Base-by-base conservation (phyloP, 2,329 filamentous ascomycete species). In the Fusarium sp. region DNA sequence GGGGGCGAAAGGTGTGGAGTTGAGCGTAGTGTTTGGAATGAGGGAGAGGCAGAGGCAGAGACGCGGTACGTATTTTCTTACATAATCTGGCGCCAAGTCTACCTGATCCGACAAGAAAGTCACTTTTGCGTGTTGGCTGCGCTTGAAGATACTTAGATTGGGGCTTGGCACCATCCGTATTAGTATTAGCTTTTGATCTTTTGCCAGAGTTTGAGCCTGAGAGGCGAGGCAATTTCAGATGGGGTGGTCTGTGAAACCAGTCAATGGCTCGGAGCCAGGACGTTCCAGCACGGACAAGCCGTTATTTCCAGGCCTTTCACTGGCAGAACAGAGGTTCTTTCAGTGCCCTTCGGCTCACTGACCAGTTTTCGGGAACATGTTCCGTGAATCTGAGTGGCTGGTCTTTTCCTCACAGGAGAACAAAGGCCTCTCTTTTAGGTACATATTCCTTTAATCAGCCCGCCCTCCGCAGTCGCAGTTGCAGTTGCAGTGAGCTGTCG, bases 151-250 rank as follows among this genome's bases (percentile, higher is more conserved):
- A 53, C 49, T 20, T 53, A 18, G 6, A 16, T 14, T 8, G 16
- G 7, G n/a, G 9, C 11, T 12, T 12, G 11, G 6, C 18, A 8
- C 34, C 41, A 53, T 22, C 49, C 24, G 11, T 20, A 27, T 20
- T 20, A 3, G 49, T 29, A 22, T 30, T 42, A 41, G 49, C 18
- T 16, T 5, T 10, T 20, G 9, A 24, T 27, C 34, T 12, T 51
- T 62, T 57, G 46, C 52, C 27, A 45, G 32, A 57, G 49, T 74
- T 75, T 64, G 63, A 62, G 77, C 77, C 77, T 78, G 77, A 78
- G 76, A 77, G 67, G 73, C 76, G 65, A 78, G 77, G 77, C 77
- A 77, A 65, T 61, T 61, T 61, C 44, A 63, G 53, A 57, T 54
- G 63, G 49, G 52, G 42, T 51, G 48, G 60, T 42, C 44, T 40